These are phyloP conservation scores for Lasiosphaeris hirsuta DNA, from an alignment of 495 filamentous ascomycete species.

Conservation along the genomic window DNA sequence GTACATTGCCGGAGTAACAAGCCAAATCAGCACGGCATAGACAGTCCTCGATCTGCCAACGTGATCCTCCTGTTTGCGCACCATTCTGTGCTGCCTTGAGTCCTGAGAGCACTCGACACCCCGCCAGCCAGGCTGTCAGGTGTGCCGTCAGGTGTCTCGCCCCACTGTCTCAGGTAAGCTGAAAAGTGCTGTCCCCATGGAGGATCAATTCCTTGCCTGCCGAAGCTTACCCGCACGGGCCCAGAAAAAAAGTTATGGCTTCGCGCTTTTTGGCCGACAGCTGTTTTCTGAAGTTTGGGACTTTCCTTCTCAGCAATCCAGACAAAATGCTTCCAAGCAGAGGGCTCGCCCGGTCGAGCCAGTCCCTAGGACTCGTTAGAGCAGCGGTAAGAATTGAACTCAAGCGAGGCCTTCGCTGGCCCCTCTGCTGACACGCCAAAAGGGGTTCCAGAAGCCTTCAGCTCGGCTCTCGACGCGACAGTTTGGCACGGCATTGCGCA, in stretches of 20 bases:
- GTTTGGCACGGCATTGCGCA: slow-evolving; percentile 30
- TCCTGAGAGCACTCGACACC: neutral
- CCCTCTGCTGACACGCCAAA: neutral
- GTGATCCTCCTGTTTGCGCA: neutral
- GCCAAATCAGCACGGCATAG: no score
- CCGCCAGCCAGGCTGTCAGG: no score
- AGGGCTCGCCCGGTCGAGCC: slow-evolving; percentile 44
- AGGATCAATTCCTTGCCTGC: slow-evolving; percentile 1
- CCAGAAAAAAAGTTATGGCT: slow-evolving; percentile 14
- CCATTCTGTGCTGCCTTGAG: neutral
- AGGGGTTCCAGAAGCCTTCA: slow-evolving; percentile 18
- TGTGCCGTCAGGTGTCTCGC: neutral
- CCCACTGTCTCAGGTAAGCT: neutral
- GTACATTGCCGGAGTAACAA: no score
- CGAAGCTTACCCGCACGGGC: slow-evolving; percentile 3
- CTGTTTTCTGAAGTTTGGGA: neutral
- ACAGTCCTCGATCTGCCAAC: no score
- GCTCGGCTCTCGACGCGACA: slow-evolving; percentile 18
- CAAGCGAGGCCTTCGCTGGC: neutral
- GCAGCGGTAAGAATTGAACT: slow-evolving; percentile 20
- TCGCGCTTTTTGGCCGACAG: neutral
- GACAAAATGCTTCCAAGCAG: slow-evolving; percentile 52
- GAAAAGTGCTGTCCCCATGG: no score
- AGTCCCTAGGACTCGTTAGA: slow-evolving; percentile 38
- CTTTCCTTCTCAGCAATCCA: slow-evolving; percentile 6